Percentiles rank a stretch among this genome's conserved stretches.
Evolutionary conservation across 805 yeast genomes (phyloP).

Genomic region (Yamadazyma philogaea): DNA sequence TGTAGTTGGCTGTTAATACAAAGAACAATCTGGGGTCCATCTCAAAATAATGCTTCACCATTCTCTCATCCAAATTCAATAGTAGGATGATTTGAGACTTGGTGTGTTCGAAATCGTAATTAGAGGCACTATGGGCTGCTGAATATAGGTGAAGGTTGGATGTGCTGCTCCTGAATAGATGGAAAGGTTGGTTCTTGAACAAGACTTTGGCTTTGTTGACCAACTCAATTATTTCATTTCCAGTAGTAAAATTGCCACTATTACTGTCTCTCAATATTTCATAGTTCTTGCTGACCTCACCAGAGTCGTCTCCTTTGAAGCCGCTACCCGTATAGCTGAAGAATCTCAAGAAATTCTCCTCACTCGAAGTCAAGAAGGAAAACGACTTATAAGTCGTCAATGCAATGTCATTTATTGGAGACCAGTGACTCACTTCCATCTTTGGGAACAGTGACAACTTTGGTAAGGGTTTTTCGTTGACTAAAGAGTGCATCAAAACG

Average conservation of each 20-base stretch:
- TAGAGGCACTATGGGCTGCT: conserved; percentile 62
- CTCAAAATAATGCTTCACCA: conserved; percentile 16
- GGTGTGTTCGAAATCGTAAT: conserved; percentile 51
- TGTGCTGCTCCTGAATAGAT: conserved; percentile 57
- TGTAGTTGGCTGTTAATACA: conserved; percentile 13
- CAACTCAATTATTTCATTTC: conserved; percentile 49
- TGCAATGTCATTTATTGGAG: conserved; percentile 53
- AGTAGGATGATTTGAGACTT: conserved; percentile 66
- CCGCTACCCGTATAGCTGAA: conserved; percentile 24
- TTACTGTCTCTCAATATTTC: conserved; percentile 18
- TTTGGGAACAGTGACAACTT: conserved; percentile 52
- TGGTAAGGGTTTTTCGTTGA: conserved; percentile 76
- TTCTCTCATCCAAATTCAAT: conserved; percentile 52
- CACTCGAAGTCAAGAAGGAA: conserved; percentile 11
- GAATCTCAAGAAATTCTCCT: conserved; percentile 25
- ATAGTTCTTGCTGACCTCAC: conserved; percentile 25
- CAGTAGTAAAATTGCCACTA: conserved; percentile 12
- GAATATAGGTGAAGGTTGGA: conserved; percentile 46
- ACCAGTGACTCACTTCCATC: conserved; percentile 67
- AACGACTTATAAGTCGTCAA: conserved; percentile 43
- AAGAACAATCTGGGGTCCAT: conserved; percentile 11
- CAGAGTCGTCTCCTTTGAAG: conserved; percentile 20
- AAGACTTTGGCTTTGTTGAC: conserved; percentile 68
- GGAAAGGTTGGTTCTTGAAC: conserved; percentile 81
- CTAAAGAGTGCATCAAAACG: conserved; percentile 82